These are phyloP conservation scores for Astragalus membranaceus DNA, from an alignment of 306 rosid species.

Conservation along the genomic window DNA sequence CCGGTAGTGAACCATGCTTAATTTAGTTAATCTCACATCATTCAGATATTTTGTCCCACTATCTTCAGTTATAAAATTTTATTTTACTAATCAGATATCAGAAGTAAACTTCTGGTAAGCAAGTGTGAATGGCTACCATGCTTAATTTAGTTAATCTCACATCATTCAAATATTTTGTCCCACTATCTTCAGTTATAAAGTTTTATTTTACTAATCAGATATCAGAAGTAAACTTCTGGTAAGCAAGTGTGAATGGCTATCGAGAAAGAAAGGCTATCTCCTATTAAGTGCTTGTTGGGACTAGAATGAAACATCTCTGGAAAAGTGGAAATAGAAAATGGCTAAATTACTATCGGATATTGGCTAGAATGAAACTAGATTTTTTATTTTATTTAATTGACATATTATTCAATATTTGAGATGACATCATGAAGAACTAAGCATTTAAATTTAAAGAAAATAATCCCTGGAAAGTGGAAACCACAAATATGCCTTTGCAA, in stretches of 20 bases:
- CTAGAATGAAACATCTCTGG: background rate
- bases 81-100: background rate
- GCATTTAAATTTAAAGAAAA: background rate
- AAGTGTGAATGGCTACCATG: background rate
- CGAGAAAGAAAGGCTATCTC: background rate
- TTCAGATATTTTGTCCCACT: background rate
- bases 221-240: background rate
- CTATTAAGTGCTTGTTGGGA: background rate
- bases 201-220: background rate
- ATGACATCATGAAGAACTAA: constrained; percentile 1
- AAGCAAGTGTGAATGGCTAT: background rate
- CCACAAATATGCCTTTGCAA: background rate
- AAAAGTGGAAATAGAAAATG: constrained; percentile 15
- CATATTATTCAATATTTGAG: constrained; percentile 1
- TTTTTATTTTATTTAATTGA: background rate
- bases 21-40: background rate
- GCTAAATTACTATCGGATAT: background rate
- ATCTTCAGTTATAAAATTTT: background rate
- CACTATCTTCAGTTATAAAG: background rate
- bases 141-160: background rate
- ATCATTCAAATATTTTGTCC: background rate
- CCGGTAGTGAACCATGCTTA: background rate
- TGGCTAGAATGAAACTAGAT: background rate
- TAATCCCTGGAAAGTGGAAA: background rate
- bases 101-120: background rate